Conservation (phyloP, 768 basidiomycete genomes). For the Panus rudis region DNA sequence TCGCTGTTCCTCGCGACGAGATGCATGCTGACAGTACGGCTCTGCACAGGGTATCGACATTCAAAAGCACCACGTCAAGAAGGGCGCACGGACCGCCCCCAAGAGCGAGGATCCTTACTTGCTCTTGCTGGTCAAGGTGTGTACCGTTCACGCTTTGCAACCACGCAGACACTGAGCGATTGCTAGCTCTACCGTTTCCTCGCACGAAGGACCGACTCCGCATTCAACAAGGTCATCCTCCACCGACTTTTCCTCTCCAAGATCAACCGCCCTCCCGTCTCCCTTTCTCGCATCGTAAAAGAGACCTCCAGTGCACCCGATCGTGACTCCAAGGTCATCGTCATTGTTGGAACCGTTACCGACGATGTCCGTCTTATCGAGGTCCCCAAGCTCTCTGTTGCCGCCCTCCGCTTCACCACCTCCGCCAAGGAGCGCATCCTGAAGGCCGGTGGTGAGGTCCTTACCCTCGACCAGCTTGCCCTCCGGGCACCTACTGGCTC, state of each 20-base stretch:
- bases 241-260: conserved; percentile 96
- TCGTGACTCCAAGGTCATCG: conserved; percentile 75
- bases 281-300: conserved; percentile 86
- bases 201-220: conserved; percentile 90
- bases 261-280: conserved; percentile 94
- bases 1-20: conserved; percentile 31
- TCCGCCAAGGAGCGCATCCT: conserved; percentile 92
- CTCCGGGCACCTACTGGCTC: conserved; percentile 89
- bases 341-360: conserved; percentile 86
- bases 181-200: conserved; percentile 95
- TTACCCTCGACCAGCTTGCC: conserved; percentile 97
- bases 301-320: conserved; percentile 66
- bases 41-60: conserved; percentile 85
- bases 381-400: conserved; percentile 87
- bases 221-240: conserved; percentile 97
- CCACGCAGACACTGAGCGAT: neutral
- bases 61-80: conserved; percentile 96
- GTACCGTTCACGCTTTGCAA: conserved; percentile 9
- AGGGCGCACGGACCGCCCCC: conserved; percentile 88
- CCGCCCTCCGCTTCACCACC: conserved; percentile 92
- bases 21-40: neutral
- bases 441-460: conserved; percentile 88
- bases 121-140: conserved; percentile 93
- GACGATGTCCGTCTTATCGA: conserved; percentile 86
- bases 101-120: conserved; percentile 99